Evolutionary conservation across 2,329 filamentous ascomycete species (phyloP).

Genomic region (Xenoacremonium recifei): DNA sequence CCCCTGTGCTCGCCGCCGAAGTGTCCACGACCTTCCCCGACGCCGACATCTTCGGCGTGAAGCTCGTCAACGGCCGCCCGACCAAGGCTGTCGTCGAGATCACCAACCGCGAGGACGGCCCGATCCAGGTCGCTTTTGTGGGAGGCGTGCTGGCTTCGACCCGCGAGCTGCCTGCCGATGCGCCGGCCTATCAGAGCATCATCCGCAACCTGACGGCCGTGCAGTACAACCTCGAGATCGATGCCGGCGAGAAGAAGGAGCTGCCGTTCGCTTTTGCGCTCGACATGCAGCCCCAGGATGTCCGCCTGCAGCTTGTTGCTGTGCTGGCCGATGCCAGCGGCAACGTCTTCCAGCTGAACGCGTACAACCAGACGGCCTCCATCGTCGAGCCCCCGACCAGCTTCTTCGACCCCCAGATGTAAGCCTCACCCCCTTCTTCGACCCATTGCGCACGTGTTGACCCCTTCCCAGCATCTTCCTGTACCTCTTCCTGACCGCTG

Average conservation of each 20-base stretch:
- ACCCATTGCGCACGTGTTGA: neutral
- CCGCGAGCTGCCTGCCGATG: conserved; percentile 46
- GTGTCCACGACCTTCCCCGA: conserved; percentile 63
- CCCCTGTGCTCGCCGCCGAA: conserved; percentile 54
- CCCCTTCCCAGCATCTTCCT: conserved; percentile 76
- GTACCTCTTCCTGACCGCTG: conserved; percentile 82
- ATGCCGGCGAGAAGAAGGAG: conserved; percentile 71
- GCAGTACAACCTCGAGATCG: conserved; percentile 71
- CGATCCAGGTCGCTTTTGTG: conserved; percentile 74
- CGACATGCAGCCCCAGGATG: conserved; percentile 90
- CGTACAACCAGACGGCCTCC: conserved; percentile 78
- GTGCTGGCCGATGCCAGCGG: conserved; percentile 68
- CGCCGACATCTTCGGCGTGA: conserved; percentile 87
- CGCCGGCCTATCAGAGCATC: conserved; percentile 51
- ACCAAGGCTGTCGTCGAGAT: conserved; percentile 82
- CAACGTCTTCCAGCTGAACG: conserved; percentile 71
- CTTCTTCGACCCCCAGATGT: conserved; percentile 96
- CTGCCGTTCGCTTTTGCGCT: conserved; percentile 82
- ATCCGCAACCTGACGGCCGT: conserved; percentile 82
- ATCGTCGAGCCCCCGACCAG: conserved; percentile 89
- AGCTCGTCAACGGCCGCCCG: conserved; percentile 88
- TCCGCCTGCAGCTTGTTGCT: conserved; percentile 74
- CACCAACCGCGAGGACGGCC: conserved; percentile 75
- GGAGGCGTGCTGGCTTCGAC: conserved; percentile 69
- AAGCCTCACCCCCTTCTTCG: conserved; percentile 36